Evolutionary conservation across 2,329 filamentous ascomycete genomes (phyloP), one percentile per base, ranked within the genome.

Genomic region (Aspergillus candidus): DNA sequence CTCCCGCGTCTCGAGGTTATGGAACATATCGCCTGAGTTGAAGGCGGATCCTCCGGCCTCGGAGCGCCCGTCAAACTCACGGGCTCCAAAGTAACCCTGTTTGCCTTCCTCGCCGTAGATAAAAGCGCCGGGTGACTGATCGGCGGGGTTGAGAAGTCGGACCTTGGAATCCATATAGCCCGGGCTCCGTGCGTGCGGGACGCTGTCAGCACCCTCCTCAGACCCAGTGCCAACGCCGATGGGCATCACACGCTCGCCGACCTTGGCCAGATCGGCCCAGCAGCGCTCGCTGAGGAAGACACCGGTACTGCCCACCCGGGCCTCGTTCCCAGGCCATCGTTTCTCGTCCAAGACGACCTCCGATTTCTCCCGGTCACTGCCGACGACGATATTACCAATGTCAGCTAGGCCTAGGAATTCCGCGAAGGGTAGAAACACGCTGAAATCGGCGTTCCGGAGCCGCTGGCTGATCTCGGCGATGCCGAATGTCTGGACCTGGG

Each of bases 401-500:
- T 96, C 90, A 0, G 88, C 82, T 45, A 95, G 76, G 3, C 91
- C 90, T 3, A 98, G 76, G 65, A 98, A 97, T 66, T 98, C 93
- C 39, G 86, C 88, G 60, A 97, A 98, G 0, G 93, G 93, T 53
- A 98, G 71, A 72, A 98, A 98, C 31, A 97, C 72, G 61, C 87
- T 95, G 71, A 96, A 97, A 65, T 98, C 93, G 0, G 91, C 91
- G 43, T 91, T 91, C 39, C 90, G 82, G 32, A 98, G 76, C 14
- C 93, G 80, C 62, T 96, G 90, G 62, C 90, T 95, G 65, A 98
- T 96, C 63, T 98, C 93, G 1, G 90, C 90, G 58, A 98, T 94
- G 29, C 93, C 93, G 55, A 97, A 88, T 0, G 89, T 94, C 62
- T 97, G 91, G 1, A 98, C 79, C 63, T 98, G 93, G 10, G 86